Evolutionary conservation across 169 alveolate species (phyloP).

Genomic region (Miamiensis avidus): DNA sequence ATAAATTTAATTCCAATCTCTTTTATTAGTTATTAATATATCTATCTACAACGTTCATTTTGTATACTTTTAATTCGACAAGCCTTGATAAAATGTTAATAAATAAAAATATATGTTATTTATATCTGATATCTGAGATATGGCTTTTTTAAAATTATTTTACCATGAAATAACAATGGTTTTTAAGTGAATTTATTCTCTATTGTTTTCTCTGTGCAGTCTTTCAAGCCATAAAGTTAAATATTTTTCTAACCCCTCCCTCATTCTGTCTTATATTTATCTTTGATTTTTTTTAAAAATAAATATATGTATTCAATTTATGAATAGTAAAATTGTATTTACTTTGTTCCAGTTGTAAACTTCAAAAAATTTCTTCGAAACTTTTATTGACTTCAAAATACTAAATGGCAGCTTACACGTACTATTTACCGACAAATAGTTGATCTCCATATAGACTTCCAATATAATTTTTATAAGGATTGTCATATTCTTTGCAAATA

Average conservation of each 20-base stretch:
- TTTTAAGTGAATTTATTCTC: slow-evolving; percentile 36
- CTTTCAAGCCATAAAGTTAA: slow-evolving; percentile 31
- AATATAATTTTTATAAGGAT: slow-evolving; percentile 45
- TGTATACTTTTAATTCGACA: slow-evolving; percentile 59
- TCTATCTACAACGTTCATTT: slow-evolving; percentile 40
- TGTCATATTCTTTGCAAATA: slow-evolving; percentile 31
- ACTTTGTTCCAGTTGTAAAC: slow-evolving; percentile 52
- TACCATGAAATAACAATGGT: slow-evolving; percentile 32
- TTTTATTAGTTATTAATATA: slow-evolving; percentile 26
- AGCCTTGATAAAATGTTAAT: slow-evolving; percentile 54
- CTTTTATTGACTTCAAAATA: slow-evolving; percentile 66
- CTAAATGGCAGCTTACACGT: slow-evolving; percentile 61
- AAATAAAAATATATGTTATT: too few relatives aligned
- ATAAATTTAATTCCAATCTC: slow-evolving; percentile 18
- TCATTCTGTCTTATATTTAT: slow-evolving; percentile 47
- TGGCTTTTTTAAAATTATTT: neutral
- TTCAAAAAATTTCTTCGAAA: slow-evolving; percentile 84
- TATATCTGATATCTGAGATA: too few relatives aligned
- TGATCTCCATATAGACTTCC: slow-evolving; percentile 80
- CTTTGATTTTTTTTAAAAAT: slow-evolving; percentile 34
- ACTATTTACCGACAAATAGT: slow-evolving; percentile 57
- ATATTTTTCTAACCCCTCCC: slow-evolving; percentile 27
- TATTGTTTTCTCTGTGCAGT: neutral
- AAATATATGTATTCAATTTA: neutral
- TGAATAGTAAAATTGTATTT: neutral